Evolutionary conservation across 441 rosid species (phyloP).

Genomic region (Erodium texanum): DNA sequence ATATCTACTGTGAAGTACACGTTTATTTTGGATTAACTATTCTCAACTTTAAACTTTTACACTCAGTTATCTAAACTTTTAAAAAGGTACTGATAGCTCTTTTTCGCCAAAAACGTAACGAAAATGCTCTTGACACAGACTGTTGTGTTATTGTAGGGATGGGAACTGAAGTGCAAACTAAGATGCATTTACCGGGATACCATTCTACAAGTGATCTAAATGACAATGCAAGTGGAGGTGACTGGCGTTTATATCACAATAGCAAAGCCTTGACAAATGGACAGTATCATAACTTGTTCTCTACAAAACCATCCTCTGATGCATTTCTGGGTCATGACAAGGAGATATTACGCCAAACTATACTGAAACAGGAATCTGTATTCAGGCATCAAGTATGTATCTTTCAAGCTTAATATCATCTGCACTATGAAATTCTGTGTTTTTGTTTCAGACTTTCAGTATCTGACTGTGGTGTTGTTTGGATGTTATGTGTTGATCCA

Average conservation of each 20-base stretch:
- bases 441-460: too few species aligned
- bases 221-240: conserved; percentile 23
- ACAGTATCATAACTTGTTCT: conserved; percentile 48
- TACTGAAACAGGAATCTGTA: conserved; percentile 80
- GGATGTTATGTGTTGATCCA: not conserved
- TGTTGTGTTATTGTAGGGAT: conserved; percentile 39
- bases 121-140: too few species aligned
- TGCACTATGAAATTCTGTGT: not conserved
- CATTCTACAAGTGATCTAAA: conserved; percentile 81
- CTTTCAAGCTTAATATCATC: not conserved
- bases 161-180: conserved; percentile 78
- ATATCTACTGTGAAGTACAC: too few species aligned
- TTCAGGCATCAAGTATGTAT: conserved; percentile 72
- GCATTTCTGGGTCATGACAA: conserved; percentile 45
- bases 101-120: too few species aligned
- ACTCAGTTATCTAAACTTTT: too few species aligned
- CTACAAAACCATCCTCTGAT: conserved; percentile 40
- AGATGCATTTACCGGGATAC: conserved; percentile 56
- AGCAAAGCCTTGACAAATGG: conserved; percentile 47
- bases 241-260: not conserved
- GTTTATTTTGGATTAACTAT: too few species aligned
- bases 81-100: too few species aligned
- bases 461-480: not conserved
- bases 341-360: conserved; percentile 59
- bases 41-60: too few species aligned